Evolutionary conservation across 768 basidiomycete genomes (phyloP).

Genomic region (Arthromyces matolae): DNA sequence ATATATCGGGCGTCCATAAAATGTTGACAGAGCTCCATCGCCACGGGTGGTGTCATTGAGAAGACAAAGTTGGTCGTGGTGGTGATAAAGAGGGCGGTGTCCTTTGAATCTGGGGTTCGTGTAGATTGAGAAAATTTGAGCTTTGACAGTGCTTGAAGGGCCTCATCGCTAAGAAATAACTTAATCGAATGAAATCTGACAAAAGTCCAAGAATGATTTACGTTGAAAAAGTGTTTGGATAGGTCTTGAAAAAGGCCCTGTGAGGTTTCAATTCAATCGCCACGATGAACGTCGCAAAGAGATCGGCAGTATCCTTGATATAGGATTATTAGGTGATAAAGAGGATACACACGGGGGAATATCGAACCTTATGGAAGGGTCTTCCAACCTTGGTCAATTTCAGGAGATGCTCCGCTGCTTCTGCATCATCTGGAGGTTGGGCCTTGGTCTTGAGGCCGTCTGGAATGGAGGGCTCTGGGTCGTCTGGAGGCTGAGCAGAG

Average conservation of each 20-base stretch:
- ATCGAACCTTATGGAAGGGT: constrained; percentile 15
- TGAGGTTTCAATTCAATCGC: constrained; percentile 13
- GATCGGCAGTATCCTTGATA: constrained; percentile 10
- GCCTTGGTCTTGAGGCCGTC: not conserved
- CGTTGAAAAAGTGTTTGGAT: constrained; percentile 13
- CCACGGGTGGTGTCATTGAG: constrained; percentile 9
- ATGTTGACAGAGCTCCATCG: constrained; percentile 30
- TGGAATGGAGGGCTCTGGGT: not conserved
- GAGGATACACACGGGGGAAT: not conserved
- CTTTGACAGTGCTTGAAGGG: constrained; percentile 6
- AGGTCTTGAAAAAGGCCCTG: constrained; percentile 9
- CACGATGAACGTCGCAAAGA: constrained; percentile 14
- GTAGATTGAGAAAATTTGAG: constrained; percentile 17
- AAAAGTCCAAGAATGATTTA: constrained; percentile 7
- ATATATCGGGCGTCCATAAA: constrained; percentile 71
- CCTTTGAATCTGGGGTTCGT: constrained; percentile 9
- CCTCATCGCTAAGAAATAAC: constrained; percentile 10
- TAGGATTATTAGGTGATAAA: not conserved
- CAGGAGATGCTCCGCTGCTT: constrained; percentile 6
- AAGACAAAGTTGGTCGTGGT: constrained; percentile 16
- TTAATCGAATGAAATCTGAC: not conserved
- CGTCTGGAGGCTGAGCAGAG: constrained; percentile 1
- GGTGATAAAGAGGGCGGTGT: constrained; percentile 8
- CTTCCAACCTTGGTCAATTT: constrained; percentile 12
- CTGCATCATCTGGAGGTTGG: not conserved